Evolutionary conservation across 441 rosid genomes (phyloP), one percentile per base, ranked within the genome.

Genomic region (Erodium moschatum): DNA sequence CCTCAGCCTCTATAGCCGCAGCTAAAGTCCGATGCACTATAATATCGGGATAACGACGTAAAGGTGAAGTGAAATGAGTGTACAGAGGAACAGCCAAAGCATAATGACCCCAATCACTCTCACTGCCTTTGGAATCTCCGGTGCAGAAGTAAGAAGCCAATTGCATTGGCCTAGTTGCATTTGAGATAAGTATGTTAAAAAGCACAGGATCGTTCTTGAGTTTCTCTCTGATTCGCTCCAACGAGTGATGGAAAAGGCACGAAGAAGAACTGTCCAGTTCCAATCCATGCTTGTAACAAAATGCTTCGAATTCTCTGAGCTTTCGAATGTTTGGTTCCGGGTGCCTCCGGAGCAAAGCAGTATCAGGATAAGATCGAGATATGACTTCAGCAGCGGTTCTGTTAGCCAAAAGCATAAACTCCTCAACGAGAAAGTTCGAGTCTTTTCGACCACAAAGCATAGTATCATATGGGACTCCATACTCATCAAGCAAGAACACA

Each of bases 391-490:
- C 98, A n/a, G 91, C 91, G 10, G 98, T 89, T 69, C 69, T 80
- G 73, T 89, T 93, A 10, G 98, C 98, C 81, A 91, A 81, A 73
- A 93, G 93, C 96, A 93, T 89, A 69, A 93, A 88, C 84, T 93
- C 97, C 87, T 89, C 97, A 46, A 93, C 89, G 42, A 93, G 83
- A 75, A 84, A 81, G 72, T 85, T 83, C 1, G 96, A 91, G 72
- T 81, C 87, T 67, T 70, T 85, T 65, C 46, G 70, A 62, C 76
- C 82, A 64, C 66, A 75, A 67, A 83, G 75, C 76, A 76, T 73
- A 70, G 85, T 82, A 63, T 91, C 96, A 40, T 81, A 83, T 4
- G 95, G 97, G 67, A 81, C 72, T 78, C 98, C 98, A 79, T 72
- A 31, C 71, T 91, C 87, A 80, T 93, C 93, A 72, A 86, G 81